Evolutionary conservation across 306 rosid species (phyloP), one percentile per base, ranked within the genome.

Genomic region (Lathyrus tuberosus): DNA sequence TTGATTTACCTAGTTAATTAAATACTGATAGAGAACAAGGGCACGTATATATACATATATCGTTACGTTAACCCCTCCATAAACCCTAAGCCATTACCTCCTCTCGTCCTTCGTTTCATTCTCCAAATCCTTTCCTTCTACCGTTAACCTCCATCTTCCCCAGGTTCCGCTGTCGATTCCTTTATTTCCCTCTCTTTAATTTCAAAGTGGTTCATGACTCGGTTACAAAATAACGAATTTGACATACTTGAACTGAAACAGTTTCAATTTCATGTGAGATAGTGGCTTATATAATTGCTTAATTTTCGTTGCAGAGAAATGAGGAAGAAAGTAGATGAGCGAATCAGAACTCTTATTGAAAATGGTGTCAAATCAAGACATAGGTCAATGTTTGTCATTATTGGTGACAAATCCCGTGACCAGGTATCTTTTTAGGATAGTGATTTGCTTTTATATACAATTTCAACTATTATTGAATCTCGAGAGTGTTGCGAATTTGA

Each of bases 301-400:
- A 2, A 37, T 26, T 52, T 75, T 64, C 3, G 9, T 47, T 20
- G 72, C 78, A 66, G 78, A 71, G 31, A 40, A 54, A 85, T 94
- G 99, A 94, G 96, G 95, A 91, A 91, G 87, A 94, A 91, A 76
- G 96, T 91, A 3, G 99, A 94, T 46, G 97, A 91, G 17, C 89
- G 99, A 44, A 91, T 94, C 79, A 77, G 99, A 67, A 91, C 95
- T 78, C 86, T 94, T 8, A 88, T 94, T 20, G 96, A 88, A 33
- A 94, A 94, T 86, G 99, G 99, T 16, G 97, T 94, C 88, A 91
- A 82, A 66, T 62, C 75, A 47, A 78, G 89, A 75, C 95, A 94
- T 49, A 90, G 97, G 53, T 91, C 96, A 35, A 83, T 94, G 86
- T 94, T 94, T 77, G 77, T 91, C 72, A 89, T 94, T 66, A 72